Evolutionary conservation across 2,329 filamentous ascomycete genomes (phyloP), one percentile per base, ranked within the genome.

Genomic region (Epichloe elymi): DNA sequence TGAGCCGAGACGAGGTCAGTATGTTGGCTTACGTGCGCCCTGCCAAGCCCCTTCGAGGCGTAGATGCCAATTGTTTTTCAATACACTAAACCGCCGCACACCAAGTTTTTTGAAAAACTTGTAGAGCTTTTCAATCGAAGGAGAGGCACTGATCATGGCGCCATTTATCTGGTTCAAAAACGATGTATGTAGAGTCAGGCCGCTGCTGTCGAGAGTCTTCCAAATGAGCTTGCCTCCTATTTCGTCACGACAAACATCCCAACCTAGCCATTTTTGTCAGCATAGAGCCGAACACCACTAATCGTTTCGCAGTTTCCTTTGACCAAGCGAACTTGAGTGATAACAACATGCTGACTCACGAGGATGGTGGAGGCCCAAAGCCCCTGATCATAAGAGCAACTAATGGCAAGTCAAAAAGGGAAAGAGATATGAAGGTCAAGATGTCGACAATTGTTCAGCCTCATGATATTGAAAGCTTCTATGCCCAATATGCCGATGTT

Each of bases 371-470:
- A 11, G 69, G 71, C 30, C 81, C 83, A 5, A 70, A 85, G 14
- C 84, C 89, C 7, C 71, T 97, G 53, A 71, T 97, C 43, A 79
- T 98, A 57, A 83, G 89, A 54, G 91, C 88, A 14, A 85, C 86
- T 36, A 88, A 97, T 66, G 88, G 87, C 60, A 86, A 85, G 62
- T 77, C 72, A 48, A 80, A 80, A 59, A 72, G 69, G 55, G 74
- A 76, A 55, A 74, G 75, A 51, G 66, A 72, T 40, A 66, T 74
- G 51, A 83, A 84, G 57, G 69, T 86, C 58, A 95, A 90, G 67
- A 64, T 96, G 26, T 88, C 87, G 2, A 97, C 93, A 0, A 68
- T 95, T 0, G 89, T 97, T 1, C 76, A 85, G 51, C 80, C 85
- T 1, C 79, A 83, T 52, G 80, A 85, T 5, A 66, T 97, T 11